Evolutionary conservation across 495 filamentous ascomycete species (phyloP).

Genomic region (Hypoxylon intermedium): DNA sequence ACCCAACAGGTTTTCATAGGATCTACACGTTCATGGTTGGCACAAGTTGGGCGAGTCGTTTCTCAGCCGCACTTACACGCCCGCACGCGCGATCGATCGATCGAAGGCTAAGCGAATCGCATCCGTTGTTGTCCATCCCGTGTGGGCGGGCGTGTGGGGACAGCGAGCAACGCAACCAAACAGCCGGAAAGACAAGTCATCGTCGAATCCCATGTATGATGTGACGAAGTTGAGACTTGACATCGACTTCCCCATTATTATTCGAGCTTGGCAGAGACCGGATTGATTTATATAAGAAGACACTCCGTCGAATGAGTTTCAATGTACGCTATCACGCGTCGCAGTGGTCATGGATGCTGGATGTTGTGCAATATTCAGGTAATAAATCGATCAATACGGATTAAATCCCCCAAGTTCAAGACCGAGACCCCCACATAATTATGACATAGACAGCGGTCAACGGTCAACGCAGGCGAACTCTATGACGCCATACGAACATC

Average conservation of each 20-base stretch:
- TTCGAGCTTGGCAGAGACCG: not conserved
- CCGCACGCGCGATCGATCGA: conserved; percentile 26
- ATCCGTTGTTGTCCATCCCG: too few relatives aligned
- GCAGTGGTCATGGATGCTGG: too few relatives aligned
- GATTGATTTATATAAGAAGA: not conserved
- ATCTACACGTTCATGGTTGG: not conserved
- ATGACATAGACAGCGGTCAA: too few relatives aligned
- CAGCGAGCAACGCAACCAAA: not conserved
- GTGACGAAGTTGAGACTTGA: conserved; percentile 4
- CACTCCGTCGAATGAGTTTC: not conserved
- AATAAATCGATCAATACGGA: too few relatives aligned
- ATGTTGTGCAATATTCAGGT: too few relatives aligned
- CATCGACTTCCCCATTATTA: not conserved
- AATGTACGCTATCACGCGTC: not conserved
- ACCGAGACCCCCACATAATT: conserved; percentile 16
- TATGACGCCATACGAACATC: conserved; percentile 34
- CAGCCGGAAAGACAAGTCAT: conserved; percentile 2
- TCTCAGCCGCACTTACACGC: conserved; percentile 18
- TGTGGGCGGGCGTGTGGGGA: not conserved
- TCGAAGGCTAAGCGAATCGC: conserved; percentile 12
- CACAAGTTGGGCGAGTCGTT: not conserved
- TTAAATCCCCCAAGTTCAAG: not conserved
- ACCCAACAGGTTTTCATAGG: conserved; percentile 8
- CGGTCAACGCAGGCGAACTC: conserved; percentile 15
- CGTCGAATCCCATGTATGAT: too few relatives aligned